phyloP scores from a whole-genome alignment of 768 basidiomycete genomes.

The Termitomyces sp. region DNA sequence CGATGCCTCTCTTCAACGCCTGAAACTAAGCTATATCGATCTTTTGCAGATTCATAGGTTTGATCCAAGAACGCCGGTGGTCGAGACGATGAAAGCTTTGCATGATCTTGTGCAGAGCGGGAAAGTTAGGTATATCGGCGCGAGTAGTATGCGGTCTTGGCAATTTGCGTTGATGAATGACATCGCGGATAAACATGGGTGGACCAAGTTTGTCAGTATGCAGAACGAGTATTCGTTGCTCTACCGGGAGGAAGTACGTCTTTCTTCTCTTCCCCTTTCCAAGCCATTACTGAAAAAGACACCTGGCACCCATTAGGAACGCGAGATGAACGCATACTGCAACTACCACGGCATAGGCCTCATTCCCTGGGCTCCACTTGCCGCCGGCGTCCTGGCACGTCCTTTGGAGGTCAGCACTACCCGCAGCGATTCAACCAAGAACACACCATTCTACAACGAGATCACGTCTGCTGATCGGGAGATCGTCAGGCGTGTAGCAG shows the following conservation, averaged over 20 bases:
- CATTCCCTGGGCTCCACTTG: constrained; percentile 50
- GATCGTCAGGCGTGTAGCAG: constrained; percentile 36
- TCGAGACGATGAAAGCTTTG: constrained; percentile 44
- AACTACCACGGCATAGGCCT: constrained; percentile 47
- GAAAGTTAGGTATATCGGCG: constrained; percentile 44
- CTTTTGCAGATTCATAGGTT: constrained; percentile 43
- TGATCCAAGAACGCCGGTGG: constrained; percentile 28
- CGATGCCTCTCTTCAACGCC: constrained; percentile 27
- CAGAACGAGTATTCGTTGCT: constrained; percentile 52
- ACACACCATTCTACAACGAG: constrained; percentile 17
- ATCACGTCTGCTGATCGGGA: constrained; percentile 24
- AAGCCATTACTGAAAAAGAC: not conserved
- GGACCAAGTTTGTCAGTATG: constrained; percentile 56
- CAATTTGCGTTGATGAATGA: constrained; percentile 43
- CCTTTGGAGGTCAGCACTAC: constrained; percentile 27
- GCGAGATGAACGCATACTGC: constrained; percentile 44
- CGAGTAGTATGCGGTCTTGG: constrained; percentile 45
- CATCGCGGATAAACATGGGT: constrained; percentile 39
- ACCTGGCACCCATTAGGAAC: constrained; percentile 30
- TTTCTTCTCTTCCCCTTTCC: not conserved
- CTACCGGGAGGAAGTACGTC: constrained; percentile 46
- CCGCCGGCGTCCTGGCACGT: constrained; percentile 34
- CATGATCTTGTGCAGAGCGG: constrained; percentile 38
- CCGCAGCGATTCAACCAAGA: constrained; percentile 15
- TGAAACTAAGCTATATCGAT: constrained; percentile 24